These are phyloP conservation scores for Cymbopogon flexuosus DNA, from an alignment of 202 grass and related monocot species.

Conservation along the genomic window DNA sequence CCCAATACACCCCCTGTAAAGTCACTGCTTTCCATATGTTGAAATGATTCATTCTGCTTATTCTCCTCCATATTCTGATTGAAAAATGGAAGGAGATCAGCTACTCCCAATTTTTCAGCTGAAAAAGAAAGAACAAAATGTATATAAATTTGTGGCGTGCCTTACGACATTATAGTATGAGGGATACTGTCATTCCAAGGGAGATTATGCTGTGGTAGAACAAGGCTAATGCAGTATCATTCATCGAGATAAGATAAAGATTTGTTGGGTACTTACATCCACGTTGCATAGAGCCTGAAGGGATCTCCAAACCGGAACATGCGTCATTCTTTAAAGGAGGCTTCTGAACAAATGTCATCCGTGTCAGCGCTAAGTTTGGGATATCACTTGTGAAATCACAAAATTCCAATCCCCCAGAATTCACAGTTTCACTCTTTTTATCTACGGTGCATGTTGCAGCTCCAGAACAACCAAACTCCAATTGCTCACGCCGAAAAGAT, in stretches of 20 bases:
- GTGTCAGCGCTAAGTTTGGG: conserved; percentile 33
- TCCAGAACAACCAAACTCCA: conserved; percentile 51
- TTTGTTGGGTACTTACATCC: conserved; percentile 22
- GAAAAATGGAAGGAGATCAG: conserved; percentile 64
- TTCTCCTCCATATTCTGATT: conserved; percentile 42
- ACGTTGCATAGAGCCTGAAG: conserved; percentile 18
- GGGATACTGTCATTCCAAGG: neutral
- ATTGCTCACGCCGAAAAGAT: conserved; percentile 46
- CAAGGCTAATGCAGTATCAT: neutral
- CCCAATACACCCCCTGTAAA: conserved; percentile 51
- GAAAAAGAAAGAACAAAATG: conserved; percentile 34
- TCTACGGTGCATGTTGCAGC: conserved; percentile 15
- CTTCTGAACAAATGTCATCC: conserved; percentile 52
- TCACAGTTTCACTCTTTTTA: conserved; percentile 23
- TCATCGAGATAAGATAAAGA: conserved; percentile 12
- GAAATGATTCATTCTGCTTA: conserved; percentile 39
- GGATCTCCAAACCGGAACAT: conserved; percentile 40
- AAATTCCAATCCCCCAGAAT: conserved; percentile 15
- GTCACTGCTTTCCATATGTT: conserved; percentile 29
- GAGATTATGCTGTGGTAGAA: conserved; percentile 13
- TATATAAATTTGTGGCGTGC: neutral
- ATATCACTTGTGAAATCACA: conserved; percentile 16
- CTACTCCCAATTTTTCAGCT: conserved; percentile 47
- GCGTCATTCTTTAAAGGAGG: conserved; percentile 59
- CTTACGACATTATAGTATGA: neutral